Evolutionary conservation across 192 early-diverging fungal species (phyloP), one percentile per base, ranked within the genome.

Genomic region (Entophlyctis luteolus): DNA sequence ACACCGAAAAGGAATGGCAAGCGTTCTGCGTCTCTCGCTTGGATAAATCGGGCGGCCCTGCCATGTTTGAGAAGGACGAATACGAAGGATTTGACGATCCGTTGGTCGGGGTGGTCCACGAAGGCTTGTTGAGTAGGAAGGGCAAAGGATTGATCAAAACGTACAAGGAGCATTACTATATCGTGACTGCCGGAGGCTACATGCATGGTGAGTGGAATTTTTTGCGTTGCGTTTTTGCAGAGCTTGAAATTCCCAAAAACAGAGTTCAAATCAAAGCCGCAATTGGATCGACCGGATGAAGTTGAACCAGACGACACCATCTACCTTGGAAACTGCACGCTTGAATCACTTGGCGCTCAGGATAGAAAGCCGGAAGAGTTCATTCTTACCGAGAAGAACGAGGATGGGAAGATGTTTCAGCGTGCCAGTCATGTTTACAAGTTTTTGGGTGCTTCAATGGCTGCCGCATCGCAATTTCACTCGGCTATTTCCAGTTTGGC

Each of bases 141-240:
- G 47, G 37, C 42, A 67, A 57, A 57, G 56, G 38, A 4, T 57
- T 67, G 39, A 12, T 55, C 35, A 33, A 59, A 32, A 27, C 27
- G 4, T 67, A 48, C 55, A 67, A 59, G 55, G 65, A 67, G 52
- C 29, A 37, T 45, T 67, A 59, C n/a, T 67, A 67, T 27, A 37
- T 67, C 45, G 39, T 67, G 12, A 59, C 65, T 59, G 65, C 65
- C 28, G 54, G 28, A 22, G 65, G 65, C 4, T 67, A 67, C 32
- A 12, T 67, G n/a, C 65, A 67, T 37, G 58, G 53, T 45, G n/a
- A 14, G 42, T 45, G 10, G 12, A 45, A 45, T 14, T 45, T 45
- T 45, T 10, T 45, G 42, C 42, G 12, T n/a, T 14, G n/a, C 42
- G n/a, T n/a, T 45, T 45, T 45, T 45, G 12, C n/a, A n/a, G n/a